Base-by-base conservation (phyloP, 2,329 filamentous ascomycete genomes). In the Boeremia lycopersici region DNA sequence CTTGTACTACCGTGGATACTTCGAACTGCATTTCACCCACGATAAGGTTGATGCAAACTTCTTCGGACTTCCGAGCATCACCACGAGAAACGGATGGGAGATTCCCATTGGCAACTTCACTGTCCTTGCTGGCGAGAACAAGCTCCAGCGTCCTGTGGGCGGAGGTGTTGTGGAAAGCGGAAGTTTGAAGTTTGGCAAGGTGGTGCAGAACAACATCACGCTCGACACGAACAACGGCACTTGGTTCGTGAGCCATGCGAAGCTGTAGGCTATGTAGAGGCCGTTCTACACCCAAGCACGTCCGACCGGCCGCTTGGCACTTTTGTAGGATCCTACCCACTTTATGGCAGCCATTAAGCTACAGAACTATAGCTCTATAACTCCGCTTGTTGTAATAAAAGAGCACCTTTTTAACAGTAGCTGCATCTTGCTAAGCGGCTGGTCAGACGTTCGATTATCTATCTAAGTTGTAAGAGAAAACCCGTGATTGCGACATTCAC, bases 1-100 rank as follows among this genome's bases (percentile, higher is more conserved):
- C 53, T 72, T 86, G 7, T 91, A 89, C 71, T 91, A 90, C 72
- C 81, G 88, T 15, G 89, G 89, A 1, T 91, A 91, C 75, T 90
- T 86, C 62, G 82, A 88, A 66, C 76, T 91, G 35, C 80, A 82
- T 42, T 77, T 89, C 49, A 64, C 60, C 6, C 60, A 61, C 19
- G 78, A 86, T 10, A 76, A 81, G 39, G 79, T 89, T 2, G 77
- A 82, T n/a, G 88, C 88, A 0, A 78, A 79, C 11, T 91, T 82
- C 74, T 91, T 86, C 62, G 88, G 86, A 35, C 66, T 82, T 66
- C 86, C 87, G 0, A 86, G 82, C 1, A 78, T 89, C 5, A 76
- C 82, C 23, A 81, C 75, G 4, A 78, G 85, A 38, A 89, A 89
- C 63, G 76, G 80, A 0, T 83, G 84, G 70, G 88, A 91, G 67